Conservation (phyloP, 164 flowering plant genomes). For the Piper longum region DNA sequence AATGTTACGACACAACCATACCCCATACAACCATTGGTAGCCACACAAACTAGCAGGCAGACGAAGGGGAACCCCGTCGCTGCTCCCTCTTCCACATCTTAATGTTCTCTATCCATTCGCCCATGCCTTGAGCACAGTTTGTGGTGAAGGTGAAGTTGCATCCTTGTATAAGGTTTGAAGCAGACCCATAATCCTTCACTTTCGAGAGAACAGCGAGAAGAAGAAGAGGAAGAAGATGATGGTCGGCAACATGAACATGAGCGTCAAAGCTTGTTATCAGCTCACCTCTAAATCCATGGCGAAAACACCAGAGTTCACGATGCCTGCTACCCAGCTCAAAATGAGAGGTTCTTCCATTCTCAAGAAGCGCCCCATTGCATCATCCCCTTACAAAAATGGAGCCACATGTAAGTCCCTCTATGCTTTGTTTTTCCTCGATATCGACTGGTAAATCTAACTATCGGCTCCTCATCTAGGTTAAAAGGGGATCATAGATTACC, state of each 20-base stretch:
- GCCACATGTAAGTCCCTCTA: slow-evolving; percentile 31
- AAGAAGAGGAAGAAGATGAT: background rate
- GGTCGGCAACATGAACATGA: slow-evolving; percentile 1
- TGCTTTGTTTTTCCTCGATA: background rate
- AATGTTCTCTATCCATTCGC: slow-evolving; percentile 18
- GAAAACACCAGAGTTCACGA: slow-evolving; percentile 12
- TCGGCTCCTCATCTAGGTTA: background rate
- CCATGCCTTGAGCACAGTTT: slow-evolving; percentile 12
- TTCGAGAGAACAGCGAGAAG: background rate
- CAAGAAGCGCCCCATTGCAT: slow-evolving; percentile 9
- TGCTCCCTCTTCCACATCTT: slow-evolving; percentile 14
- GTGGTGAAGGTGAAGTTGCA: slow-evolving; percentile 27
- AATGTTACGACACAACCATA: background rate
- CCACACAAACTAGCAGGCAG: background rate
- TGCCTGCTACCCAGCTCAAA: slow-evolving; percentile 18
- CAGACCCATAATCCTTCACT: background rate
- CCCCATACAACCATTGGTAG: background rate
- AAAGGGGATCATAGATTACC: too few relatives aligned
- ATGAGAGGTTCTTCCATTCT: slow-evolving; percentile 8
- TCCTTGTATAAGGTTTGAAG: slow-evolving; percentile 3
- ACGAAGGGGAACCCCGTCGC: background rate
- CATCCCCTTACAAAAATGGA: slow-evolving; percentile 10
- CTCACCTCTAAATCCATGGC: slow-evolving; percentile 37
- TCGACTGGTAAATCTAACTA: background rate
- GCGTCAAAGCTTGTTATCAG: slow-evolving; percentile 48